Percentiles rank a stretch among this genome's conserved stretches.
Conservation (phyloP, 2,329 filamentous ascomycete genomes). For the Penicillium sp. region DNA sequence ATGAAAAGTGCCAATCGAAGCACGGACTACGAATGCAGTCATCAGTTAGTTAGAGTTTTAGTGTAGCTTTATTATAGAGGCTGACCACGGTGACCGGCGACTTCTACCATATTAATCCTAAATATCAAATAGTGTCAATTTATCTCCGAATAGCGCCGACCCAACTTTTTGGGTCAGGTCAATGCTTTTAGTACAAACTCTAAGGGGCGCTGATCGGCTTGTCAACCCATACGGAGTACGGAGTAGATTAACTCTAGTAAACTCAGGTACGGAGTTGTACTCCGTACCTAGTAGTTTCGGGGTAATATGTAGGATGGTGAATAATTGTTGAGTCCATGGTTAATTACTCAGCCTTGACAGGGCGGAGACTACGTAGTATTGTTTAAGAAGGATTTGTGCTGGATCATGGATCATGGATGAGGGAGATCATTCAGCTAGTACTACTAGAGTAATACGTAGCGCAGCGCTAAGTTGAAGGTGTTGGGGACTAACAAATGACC, state of each 20-base stretch:
- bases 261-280: background rate
- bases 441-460: background rate
- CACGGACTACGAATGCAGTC: background rate
- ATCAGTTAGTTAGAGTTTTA: background rate
- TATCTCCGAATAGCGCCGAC: background rate
- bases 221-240: background rate
- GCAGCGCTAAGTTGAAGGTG: background rate
- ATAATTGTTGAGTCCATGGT: too few species aligned
- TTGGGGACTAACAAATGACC: background rate
- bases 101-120: background rate
- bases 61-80: background rate
- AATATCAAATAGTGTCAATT: background rate
- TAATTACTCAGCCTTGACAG: background rate
- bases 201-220: background rate
- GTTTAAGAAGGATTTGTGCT: background rate
- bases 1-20: background rate
- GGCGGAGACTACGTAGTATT: background rate
- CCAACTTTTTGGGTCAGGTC: slow-evolving; percentile 3
- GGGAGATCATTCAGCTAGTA: background rate
- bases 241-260: background rate
- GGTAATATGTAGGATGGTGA: background rate
- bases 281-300: background rate
- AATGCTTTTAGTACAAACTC: background rate
- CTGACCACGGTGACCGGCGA: background rate
- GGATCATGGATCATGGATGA: background rate